Conservation (phyloP, 306 rosid species). For the Herpetospermum pedunculosum region DNA sequence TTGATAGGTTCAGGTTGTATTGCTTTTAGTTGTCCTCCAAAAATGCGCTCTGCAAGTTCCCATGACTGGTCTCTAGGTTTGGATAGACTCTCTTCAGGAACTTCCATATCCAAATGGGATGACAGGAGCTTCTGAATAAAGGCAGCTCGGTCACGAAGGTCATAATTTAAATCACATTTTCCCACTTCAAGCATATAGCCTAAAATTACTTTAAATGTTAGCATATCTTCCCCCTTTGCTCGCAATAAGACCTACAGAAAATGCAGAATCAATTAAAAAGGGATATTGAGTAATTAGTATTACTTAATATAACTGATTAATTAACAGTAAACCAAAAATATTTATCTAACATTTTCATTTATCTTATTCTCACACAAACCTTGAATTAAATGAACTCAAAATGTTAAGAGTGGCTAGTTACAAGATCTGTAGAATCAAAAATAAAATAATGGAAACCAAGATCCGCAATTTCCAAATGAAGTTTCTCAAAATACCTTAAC, state of each 20-base stretch:
- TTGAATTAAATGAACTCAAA: not conserved
- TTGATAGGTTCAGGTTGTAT: constrained; percentile 40
- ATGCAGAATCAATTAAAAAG: constrained; percentile 9
- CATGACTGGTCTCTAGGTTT: constrained; percentile 29
- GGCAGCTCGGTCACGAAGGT: constrained; percentile 80
- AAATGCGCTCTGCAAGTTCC: constrained; percentile 49
- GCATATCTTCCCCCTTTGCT: constrained; percentile 40
- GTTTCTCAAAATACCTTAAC: constrained; percentile 44
- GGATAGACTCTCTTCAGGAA: constrained; percentile 19
- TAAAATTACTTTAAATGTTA: constrained; percentile 35
- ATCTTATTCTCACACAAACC: not conserved
- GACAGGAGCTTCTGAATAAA: constrained; percentile 48
- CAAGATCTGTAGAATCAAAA: not conserved
- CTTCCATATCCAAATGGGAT: constrained; percentile 36
- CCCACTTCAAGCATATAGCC: constrained; percentile 74
- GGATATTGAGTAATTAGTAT: not conserved
- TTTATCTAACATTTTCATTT: not conserved
- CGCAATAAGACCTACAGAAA: constrained; percentile 48
- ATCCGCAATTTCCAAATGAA: not conserved
- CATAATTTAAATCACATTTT: constrained; percentile 61
- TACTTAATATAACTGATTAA: not conserved
- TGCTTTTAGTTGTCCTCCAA: constrained; percentile 39
- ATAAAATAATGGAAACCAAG: not conserved
- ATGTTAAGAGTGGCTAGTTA: not conserved
- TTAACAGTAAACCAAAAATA: not conserved